These are phyloP conservation scores for Aspergillus nidulans DNA, from an alignment of 495 filamentous ascomycete genomes.

Conservation along the genomic window DNA sequence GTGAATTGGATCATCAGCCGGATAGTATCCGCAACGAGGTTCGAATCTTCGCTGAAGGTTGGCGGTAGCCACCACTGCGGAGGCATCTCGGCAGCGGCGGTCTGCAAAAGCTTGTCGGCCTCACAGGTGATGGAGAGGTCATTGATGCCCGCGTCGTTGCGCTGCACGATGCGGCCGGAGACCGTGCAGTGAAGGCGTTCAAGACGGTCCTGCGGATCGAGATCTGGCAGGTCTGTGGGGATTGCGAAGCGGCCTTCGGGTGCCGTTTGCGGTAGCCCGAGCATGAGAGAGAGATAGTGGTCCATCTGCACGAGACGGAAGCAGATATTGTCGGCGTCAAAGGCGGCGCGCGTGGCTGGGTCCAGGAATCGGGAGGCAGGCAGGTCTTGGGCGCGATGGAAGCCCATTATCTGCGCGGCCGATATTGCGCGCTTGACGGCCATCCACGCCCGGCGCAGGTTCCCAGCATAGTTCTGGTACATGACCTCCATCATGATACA, in stretches of 20 bases:
- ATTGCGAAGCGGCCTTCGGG: slow-evolving; percentile 26
- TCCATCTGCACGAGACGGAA: slow-evolving; percentile 31
- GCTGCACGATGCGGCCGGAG: slow-evolving; percentile 40
- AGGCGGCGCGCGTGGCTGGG: slow-evolving; percentile 6
- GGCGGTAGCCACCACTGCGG: slow-evolving; percentile 35
- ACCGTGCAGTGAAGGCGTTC: slow-evolving; percentile 23
- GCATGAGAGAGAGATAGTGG: slow-evolving; percentile 41
- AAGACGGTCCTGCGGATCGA: slow-evolving; percentile 19
- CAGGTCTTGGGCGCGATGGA: slow-evolving; percentile 1
- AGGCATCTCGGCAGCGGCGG: slow-evolving; percentile 32
- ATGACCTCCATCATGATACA: slow-evolving; percentile 45
- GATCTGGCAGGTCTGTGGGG: slow-evolving; percentile 8
- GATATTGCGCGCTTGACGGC: slow-evolving; percentile 33
- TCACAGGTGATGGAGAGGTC: slow-evolving; percentile 26
- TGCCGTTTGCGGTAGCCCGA: slow-evolving; percentile 44
- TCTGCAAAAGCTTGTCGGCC: slow-evolving; percentile 41
- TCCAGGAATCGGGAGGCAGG: slow-evolving; percentile 14
- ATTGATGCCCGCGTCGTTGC: slow-evolving; percentile 27
- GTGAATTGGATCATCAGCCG: slow-evolving; percentile 31
- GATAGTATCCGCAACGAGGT: slow-evolving; percentile 7
- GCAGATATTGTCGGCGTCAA: slow-evolving; percentile 23
- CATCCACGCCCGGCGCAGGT: slow-evolving; percentile 41
- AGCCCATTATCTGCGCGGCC: slow-evolving; percentile 7
- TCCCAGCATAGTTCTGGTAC: slow-evolving; percentile 43
- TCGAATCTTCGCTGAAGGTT: neutral